Evolutionary conservation across 345 rosid species (phyloP).

Genomic region (Psidium guajava): DNA sequence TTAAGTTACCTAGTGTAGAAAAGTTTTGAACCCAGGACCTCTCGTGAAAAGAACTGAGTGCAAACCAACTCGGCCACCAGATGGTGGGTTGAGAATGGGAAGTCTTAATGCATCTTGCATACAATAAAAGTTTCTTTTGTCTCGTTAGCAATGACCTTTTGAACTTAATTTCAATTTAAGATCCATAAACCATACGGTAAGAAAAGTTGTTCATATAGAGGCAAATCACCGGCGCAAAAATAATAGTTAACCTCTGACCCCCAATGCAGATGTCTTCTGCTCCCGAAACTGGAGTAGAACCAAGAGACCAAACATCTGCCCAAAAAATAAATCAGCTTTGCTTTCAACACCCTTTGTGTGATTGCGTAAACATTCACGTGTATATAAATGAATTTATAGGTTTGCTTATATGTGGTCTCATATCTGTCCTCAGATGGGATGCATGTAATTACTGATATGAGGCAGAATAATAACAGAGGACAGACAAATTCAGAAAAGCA

Average conservation of each 20-base stretch:
- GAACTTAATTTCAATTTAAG: background rate
- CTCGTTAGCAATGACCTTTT: background rate
- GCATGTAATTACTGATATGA: background rate
- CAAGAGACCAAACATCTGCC: conserved; percentile 67
- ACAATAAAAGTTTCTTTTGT: background rate
- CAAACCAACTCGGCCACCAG: no score
- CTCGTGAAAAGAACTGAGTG: no score
- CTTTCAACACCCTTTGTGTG: background rate
- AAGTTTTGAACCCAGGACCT: no score
- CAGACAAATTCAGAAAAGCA: background rate
- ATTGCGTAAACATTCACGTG: background rate
- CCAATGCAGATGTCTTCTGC: conserved; percentile 71
- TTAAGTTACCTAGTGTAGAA: no score
- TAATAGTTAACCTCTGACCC: conserved; percentile 57
- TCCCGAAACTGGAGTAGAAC: conserved; percentile 53
- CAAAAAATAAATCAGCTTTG: conserved; percentile 12
- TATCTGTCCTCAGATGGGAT: background rate
- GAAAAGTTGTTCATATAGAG: background rate
- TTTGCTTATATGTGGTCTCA: background rate
- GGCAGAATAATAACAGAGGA: background rate
- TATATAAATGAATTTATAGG: background rate
- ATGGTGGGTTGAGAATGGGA: no score
- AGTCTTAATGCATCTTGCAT: background rate
- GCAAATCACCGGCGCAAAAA: conserved; percentile 64
- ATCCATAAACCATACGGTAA: background rate